Evolutionary conservation across 768 basidiomycete genomes (phyloP).

Genomic region (Podaxis pistillaris): DNA sequence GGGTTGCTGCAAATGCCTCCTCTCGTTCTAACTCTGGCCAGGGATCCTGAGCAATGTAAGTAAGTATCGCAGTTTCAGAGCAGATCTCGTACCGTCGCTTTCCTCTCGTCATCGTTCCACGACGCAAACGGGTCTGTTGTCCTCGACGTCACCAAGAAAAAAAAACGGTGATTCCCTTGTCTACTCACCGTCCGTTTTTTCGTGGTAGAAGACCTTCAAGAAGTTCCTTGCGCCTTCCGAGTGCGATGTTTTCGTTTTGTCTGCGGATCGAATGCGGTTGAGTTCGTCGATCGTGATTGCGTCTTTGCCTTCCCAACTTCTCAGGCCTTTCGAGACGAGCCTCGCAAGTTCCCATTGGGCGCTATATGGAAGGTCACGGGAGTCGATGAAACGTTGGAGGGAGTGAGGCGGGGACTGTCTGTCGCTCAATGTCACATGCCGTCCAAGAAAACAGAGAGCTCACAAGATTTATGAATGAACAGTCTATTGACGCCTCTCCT

Average conservation of each 20-base stretch:
- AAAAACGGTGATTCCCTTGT: neutral
- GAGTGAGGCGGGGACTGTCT: conserved; percentile 21
- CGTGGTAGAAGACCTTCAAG: neutral
- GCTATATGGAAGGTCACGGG: conserved; percentile 36
- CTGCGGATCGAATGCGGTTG: neutral
- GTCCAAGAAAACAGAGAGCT: neutral
- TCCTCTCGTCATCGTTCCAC: conserved; percentile 24
- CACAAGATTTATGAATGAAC: conserved; percentile 4
- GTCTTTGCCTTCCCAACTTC: conserved; percentile 30
- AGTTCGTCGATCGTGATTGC: conserved; percentile 27
- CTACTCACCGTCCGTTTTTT: neutral
- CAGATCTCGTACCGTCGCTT: conserved; percentile 18
- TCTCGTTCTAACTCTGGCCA: conserved; percentile 66
- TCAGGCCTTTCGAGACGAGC: conserved; percentile 28
- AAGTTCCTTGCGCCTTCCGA: conserved; percentile 4
- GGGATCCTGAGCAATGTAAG: conserved; percentile 41
- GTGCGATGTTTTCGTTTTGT: neutral
- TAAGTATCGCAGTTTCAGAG: neutral
- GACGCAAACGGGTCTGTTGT: neutral
- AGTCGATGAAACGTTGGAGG: conserved; percentile 26
- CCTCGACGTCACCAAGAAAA: neutral
- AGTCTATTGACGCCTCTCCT: neutral
- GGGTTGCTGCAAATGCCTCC: conserved; percentile 40
- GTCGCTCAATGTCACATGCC: neutral
- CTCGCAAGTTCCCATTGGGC: conserved; percentile 56